A percentile compares a stretch with the other conserved stretches of the same genome.
These are phyloP conservation scores for Golubevia pallescens DNA, from an alignment of 1,284 basidiomycete genomes.

Conservation along the genomic window DNA sequence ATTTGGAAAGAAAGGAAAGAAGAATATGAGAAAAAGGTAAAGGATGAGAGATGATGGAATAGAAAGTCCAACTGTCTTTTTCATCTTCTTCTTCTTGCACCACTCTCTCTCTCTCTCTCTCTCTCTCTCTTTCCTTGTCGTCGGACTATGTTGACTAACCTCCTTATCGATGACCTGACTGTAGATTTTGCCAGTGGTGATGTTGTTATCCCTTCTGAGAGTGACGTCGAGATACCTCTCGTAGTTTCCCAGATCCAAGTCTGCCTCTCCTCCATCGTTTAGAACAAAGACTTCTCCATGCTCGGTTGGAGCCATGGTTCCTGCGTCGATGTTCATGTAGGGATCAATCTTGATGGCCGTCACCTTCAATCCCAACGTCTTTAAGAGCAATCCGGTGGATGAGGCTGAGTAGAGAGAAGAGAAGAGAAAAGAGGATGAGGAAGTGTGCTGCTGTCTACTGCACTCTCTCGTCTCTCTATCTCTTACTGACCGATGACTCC, in stretches of 20 bases:
- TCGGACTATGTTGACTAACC: slow-evolving; percentile 67
- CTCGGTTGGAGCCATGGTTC: slow-evolving; percentile 98
- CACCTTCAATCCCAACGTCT: slow-evolving; percentile 92
- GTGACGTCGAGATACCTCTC: slow-evolving; percentile 97
- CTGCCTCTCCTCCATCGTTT: slow-evolving; percentile 98
- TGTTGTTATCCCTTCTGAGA: slow-evolving; percentile 91
- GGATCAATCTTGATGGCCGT: slow-evolving; percentile 99
- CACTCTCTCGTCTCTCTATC: too few species aligned
- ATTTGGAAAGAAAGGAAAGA: too few species aligned
- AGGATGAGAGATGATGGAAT: too few species aligned
- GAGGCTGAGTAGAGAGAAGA: too few species aligned
- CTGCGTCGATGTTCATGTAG: slow-evolving; percentile 99
- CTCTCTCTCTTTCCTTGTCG: too few species aligned
- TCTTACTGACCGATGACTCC: slow-evolving; percentile 52
- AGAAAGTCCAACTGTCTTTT: too few species aligned
- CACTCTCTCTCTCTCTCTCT: too few species aligned
- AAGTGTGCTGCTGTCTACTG: too few species aligned
- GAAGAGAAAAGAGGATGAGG: too few species aligned
- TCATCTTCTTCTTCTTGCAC: too few species aligned
- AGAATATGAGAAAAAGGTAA: too few species aligned
- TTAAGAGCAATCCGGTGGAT: slow-evolving; percentile 92
- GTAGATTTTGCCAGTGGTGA: slow-evolving; percentile 98
- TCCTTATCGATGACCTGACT: slow-evolving; percentile 96
- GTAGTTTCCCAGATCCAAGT: slow-evolving; percentile 97
- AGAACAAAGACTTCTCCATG: slow-evolving; percentile 98